Base-by-base conservation (phyloP, 2,329 filamentous ascomycete species). In the Fusarium bulbicola region DNA sequence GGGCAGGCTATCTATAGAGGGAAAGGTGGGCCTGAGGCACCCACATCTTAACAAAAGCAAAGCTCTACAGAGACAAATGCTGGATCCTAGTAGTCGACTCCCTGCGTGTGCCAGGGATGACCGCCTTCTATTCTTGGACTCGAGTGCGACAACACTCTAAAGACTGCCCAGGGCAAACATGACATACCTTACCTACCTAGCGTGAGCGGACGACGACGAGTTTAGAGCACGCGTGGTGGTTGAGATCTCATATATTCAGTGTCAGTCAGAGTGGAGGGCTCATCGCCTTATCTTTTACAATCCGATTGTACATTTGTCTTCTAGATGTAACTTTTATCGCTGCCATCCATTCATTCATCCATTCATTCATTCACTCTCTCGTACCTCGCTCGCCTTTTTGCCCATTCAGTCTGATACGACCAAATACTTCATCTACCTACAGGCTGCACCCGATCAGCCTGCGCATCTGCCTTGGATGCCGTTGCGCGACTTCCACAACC, bases 401-500 rank as follows among this genome's bases (percentile, higher is more conserved):
- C 66, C 61, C 47, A 21, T 37, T 53, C 18, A 37, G 24, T 36
- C 49, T 53, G 49, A 28, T 39, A n/a, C 66, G 65, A 63, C 49
- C 49, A 36, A 73, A 21, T 28, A 46, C 24, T 26, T 20, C 32
- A 36, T 15, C 34, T 18, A 36, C 34, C 45, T 49, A 70, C 66
- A 71, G 73, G 69, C 72, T 74, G 50, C 43, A 58, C 28, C 36
- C 36, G 50, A 54, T 54, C 58, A 63, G 72, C 72, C 72, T 75
- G 69, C 72, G 65, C 65, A 64, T 59, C 63, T 77, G 70, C 76
- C 76, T 76, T 78, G 66, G 49, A 78, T 78, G 77, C 68, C 72
- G 74, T 73, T 78, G 72, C 76, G 70, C 73, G 67, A 68, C 73
- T 74, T 68, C 62, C 49, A 73, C 65, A 63, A 42, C 59, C 53